Base-by-base conservation (phyloP, 2,329 filamentous ascomycete genomes). In the Pseudocercospora vitis region DNA sequence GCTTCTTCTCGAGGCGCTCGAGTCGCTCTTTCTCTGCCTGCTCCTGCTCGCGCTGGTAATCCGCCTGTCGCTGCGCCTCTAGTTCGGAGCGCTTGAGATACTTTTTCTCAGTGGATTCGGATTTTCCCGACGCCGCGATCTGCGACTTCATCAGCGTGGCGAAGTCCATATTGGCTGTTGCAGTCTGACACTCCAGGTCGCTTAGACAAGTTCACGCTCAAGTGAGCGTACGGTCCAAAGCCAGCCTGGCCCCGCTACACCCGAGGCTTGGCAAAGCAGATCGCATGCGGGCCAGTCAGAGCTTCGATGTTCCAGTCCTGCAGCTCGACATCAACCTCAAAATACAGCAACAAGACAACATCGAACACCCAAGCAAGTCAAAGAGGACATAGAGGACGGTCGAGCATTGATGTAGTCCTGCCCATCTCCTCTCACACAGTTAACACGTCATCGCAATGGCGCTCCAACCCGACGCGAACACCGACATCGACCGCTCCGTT, bases 131-230 rank as follows among this genome's bases (percentile, higher is more conserved):
- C 33, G 63, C 52, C 49, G 88, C 84, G 67, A 99, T 94, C 73
- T 96, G 91, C 69, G 90, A 88, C 66, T 88, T 85, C 89, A 99
- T 95, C 44, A 99, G 78, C 29, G 90, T 83, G 57, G 91, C 91
- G 77, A 99, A 99, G 73, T 99, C 91, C 94, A 99, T 99, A 62
- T 57, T 78, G 68, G 7, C 8, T 11, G 9, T 24, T 9, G 21
- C 12, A 12, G 7, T 45, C 12, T 21, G 18, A 12, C 11, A 7
- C 3, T 24, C n/a, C 8, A 7, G 7, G 18, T 21, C 21, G 16
- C 11, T 50, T n/a, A n/a, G n/a, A n/a, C n/a, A n/a, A n/a, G n/a
- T n/a, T n/a, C n/a, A n/a, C n/a, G n/a, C n/a, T n/a, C n/a, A n/a
- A n/a, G n/a, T n/a, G n/a, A n/a, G n/a, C n/a, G n/a, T n/a, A n/a